These are phyloP conservation scores for Bacidia gigantensis DNA, from an alignment of 495 filamentous ascomycete species.

Conservation along the genomic window DNA sequence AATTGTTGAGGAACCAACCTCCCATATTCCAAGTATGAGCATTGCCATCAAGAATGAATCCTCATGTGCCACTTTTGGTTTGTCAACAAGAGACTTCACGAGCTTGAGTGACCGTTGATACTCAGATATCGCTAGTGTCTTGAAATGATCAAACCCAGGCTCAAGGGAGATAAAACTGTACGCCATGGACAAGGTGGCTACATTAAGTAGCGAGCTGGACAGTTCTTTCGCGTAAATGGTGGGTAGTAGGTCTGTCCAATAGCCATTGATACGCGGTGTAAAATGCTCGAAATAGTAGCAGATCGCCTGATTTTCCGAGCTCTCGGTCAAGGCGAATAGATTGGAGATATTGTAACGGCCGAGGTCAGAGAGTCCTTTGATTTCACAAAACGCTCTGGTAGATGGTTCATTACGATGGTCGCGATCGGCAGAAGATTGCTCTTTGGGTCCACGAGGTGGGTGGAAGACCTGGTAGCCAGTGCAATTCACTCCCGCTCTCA, in stretches of 20 bases:
- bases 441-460: neutral
- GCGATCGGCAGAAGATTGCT: neutral
- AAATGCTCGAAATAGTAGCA: neutral
- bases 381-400: too few relatives aligned
- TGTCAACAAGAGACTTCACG: neutral
- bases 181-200: neutral
- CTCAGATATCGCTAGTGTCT: neutral
- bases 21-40: neutral
- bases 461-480: neutral
- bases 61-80: neutral
- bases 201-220: neutral
- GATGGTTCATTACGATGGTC: neutral
- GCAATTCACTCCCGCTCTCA: neutral
- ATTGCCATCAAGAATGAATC: neutral
- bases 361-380: too few relatives aligned
- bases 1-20: neutral
- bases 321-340: neutral
- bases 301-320: neutral
- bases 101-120: neutral
- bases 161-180: constrained; percentile 3
- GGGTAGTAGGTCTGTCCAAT: neutral
- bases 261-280: neutral
- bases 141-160: neutral
- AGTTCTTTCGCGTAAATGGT: neutral
- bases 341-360: too few relatives aligned